Conservation (phyloP, 2,329 filamentous ascomycete species). For the Ambrosiella cleistominuta region DNA sequence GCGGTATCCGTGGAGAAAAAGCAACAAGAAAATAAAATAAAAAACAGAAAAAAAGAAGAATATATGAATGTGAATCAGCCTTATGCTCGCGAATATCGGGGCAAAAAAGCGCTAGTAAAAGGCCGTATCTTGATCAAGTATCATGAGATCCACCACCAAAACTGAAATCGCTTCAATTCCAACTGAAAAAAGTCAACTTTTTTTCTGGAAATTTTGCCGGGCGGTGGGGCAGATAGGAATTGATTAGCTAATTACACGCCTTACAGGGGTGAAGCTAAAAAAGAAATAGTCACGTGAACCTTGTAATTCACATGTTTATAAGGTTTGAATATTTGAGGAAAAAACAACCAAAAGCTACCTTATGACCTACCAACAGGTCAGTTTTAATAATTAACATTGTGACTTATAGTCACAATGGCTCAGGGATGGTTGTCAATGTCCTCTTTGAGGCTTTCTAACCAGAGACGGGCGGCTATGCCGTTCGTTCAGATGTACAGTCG, state of each 20-base stretch:
- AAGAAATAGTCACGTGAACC: slow-evolving; percentile 4
- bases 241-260: slow-evolving; percentile 11
- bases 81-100: not conserved
- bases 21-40: not conserved
- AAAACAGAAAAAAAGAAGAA: not conserved
- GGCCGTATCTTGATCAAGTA: not conserved
- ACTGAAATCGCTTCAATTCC: not conserved
- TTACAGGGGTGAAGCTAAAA: not conserved
- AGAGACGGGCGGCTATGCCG: not conserved
- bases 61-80: not conserved
- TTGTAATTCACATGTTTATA: not conserved
- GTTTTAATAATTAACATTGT: not conserved
- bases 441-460: not conserved
- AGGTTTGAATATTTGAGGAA: not conserved
- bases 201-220: slow-evolving; percentile 12
- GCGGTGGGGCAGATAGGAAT: slow-evolving; percentile 8
- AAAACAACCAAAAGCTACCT: not conserved
- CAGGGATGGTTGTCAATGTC: not conserved
- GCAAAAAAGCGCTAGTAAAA: too few relatives aligned
- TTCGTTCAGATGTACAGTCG: not conserved
- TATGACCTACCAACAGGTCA: not conserved
- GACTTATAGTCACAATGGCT: not conserved
- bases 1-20: not conserved
- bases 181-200: not conserved
- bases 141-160: slow-evolving; percentile 3